A percentile compares a stretch with the other conserved stretches of the same genome.
phyloP scores from a whole-genome alignment of 75 land plant species.

The Picea sitchensis region DNA sequence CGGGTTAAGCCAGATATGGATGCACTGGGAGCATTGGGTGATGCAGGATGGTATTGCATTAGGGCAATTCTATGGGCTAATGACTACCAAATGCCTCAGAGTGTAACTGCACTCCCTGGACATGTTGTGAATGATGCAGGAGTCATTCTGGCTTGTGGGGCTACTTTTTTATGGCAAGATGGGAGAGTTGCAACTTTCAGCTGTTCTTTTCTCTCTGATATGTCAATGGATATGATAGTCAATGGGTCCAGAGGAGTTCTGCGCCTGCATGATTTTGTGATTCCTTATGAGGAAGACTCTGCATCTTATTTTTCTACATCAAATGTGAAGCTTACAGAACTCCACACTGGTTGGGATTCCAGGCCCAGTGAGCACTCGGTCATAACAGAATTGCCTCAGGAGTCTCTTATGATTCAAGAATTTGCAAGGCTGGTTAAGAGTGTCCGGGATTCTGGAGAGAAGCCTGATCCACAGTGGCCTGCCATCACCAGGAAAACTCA shows the following conservation, averaged over 20 bases:
- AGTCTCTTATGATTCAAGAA: conserved; percentile 56
- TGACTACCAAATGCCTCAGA: conserved; percentile 61
- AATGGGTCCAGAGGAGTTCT: conserved; percentile 42
- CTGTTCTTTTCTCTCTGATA: conserved; percentile 60
- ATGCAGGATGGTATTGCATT: conserved; percentile 86
- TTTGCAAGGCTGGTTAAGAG: conserved; percentile 36
- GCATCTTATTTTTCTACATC: conserved; percentile 24
- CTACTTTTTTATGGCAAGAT: conserved; percentile 63
- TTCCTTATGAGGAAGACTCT: conserved; percentile 46
- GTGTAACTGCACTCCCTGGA: conserved; percentile 47
- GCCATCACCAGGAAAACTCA: conserved; percentile 53
- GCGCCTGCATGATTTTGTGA: conserved; percentile 53
- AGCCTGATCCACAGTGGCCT: conserved; percentile 40
- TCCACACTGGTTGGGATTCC: conserved; percentile 43
- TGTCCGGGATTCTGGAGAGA: conserved; percentile 16
- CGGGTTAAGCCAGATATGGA: conserved; percentile 70
- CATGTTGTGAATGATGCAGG: conserved; percentile 60
- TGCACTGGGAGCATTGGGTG: conserved; percentile 79
- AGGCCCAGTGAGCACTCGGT: conserved; percentile 40
- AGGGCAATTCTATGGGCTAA: conserved; percentile 63
- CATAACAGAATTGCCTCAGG: conserved; percentile 37
- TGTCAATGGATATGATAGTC: conserved; percentile 56
- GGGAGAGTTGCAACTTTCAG: conserved; percentile 63
- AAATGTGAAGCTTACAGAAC: conserved; percentile 26
- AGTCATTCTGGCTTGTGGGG: conserved; percentile 56